phyloP scores from a whole-genome alignment of 179 eudicot genomes.

The Silene vulgaris region DNA sequence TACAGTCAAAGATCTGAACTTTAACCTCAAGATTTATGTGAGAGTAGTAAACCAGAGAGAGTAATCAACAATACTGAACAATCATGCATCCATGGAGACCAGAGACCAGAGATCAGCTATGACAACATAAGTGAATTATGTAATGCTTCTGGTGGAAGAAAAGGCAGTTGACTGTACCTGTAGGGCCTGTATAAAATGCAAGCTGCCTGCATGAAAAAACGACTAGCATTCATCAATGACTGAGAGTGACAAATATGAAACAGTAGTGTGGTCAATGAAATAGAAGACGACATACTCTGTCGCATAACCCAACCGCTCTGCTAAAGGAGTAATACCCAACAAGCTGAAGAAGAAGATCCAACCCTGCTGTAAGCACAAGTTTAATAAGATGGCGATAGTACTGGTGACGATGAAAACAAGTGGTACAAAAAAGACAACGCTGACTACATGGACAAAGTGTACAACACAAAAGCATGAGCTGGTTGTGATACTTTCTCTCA shows the following conservation, averaged over 20 bases:
- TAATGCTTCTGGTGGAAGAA: conserved; percentile 8
- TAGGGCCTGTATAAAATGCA: conserved; percentile 78
- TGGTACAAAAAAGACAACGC: neutral
- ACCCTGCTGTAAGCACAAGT: conserved; percentile 43
- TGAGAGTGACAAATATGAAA: neutral
- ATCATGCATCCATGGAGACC: neutral
- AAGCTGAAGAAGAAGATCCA: conserved; percentile 89
- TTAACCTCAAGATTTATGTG: neutral
- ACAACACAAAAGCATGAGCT: neutral
- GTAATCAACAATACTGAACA: neutral
- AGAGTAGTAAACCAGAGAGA: neutral
- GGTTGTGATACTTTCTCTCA: neutral
- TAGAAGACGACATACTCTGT: conserved; percentile 63
- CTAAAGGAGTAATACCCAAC: conserved; percentile 80
- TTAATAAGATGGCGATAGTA: conserved; percentile 9
- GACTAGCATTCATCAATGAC: conserved; percentile 13
- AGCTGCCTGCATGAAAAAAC: conserved; percentile 66
- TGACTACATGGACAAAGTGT: conserved; percentile 2
- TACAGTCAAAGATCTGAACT: neutral
- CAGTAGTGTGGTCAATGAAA: conserved; percentile 13
- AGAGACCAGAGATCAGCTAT: neutral
- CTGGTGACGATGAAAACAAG: neutral
- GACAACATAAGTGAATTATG: neutral
- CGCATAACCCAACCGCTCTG: conserved; percentile 90
- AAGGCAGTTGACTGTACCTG: conserved; percentile 44